A percentile compares a stretch with the other conserved stretches of the same genome.
These are phyloP conservation scores for Hygrophila difformis DNA, from an alignment of 257 asterid genomes.

Conservation along the genomic window DNA sequence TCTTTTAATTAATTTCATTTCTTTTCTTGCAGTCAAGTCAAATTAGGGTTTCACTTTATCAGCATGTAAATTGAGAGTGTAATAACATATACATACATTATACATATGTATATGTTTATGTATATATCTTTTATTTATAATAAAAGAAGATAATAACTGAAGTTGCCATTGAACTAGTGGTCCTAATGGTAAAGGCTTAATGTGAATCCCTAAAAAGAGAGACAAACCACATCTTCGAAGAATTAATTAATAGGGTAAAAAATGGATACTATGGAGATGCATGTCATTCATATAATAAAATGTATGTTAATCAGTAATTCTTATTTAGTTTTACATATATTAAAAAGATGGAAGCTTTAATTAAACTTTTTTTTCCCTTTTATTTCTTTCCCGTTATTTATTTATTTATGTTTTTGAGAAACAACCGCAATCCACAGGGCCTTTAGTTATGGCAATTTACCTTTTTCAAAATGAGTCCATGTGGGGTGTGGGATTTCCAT, in stretches of 20 bases:
- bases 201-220: neutral
- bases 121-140: no score
- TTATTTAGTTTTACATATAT: no score
- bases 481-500: constrained; percentile 25
- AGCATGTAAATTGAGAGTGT: constrained; percentile 13
- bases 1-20: neutral
- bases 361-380: no score
- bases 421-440: constrained; percentile 11
- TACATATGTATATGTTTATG: no score
- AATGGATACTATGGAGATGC: no score
- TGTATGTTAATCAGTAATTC: no score
- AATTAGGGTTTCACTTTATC: constrained; percentile 23
- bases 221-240: constrained; percentile 10
- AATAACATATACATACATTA: neutral
- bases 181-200: neutral
- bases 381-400: neutral
- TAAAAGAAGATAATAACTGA: neutral
- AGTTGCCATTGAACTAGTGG: constrained; percentile 1
- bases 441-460: constrained; percentile 14
- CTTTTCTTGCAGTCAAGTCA: constrained; percentile 3
- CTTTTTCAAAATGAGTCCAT: constrained; percentile 15
- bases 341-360: constrained; percentile 16
- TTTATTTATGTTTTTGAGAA: constrained; percentile 9
- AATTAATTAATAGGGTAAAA: constrained; percentile 2
- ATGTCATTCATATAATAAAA: no score